Evolutionary conservation across 129 eudicot genomes (phyloP).

Genomic region (Chrysanthemum makinoi): DNA sequence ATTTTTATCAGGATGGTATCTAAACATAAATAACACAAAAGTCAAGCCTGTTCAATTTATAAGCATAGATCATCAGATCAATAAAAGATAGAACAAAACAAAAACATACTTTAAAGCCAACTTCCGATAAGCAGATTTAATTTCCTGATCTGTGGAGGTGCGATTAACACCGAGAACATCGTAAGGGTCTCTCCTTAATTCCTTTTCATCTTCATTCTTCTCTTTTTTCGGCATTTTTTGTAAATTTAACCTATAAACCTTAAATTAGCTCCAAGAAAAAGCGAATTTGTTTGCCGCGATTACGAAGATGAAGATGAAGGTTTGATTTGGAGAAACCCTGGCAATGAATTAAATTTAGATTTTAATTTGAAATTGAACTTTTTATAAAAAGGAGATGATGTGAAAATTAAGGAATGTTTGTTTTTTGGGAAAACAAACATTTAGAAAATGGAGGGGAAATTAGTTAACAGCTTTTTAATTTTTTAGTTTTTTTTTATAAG

Average conservation of each 20-base stretch:
- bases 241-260: constrained; percentile 9
- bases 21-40: constrained; percentile 16
- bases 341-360: background rate
- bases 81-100: background rate
- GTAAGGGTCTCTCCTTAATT: constrained; percentile 77
- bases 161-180: constrained; percentile 79
- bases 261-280: constrained; percentile 17
- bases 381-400: constrained; percentile 18
- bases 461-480: constrained; percentile 37
- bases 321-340: constrained; percentile 33
- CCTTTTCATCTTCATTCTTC: constrained; percentile 39
- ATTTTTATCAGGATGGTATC: constrained; percentile 92
- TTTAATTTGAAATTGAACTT: background rate
- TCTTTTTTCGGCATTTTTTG: constrained; percentile 62
- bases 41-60: background rate
- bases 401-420: background rate
- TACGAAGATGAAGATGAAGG: constrained; percentile 9
- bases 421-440: constrained; percentile 28
- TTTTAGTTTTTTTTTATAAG: background rate
- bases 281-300: background rate
- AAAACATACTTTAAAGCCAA: constrained; percentile 68
- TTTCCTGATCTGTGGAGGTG: constrained; percentile 74
- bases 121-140: constrained; percentile 77
- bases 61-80: background rate
- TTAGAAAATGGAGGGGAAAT: constrained; percentile 53